These are phyloP conservation scores for Diaporthe sp. DNA, from an alignment of 2,329 filamentous ascomycete genomes.

Conservation along the genomic window DNA sequence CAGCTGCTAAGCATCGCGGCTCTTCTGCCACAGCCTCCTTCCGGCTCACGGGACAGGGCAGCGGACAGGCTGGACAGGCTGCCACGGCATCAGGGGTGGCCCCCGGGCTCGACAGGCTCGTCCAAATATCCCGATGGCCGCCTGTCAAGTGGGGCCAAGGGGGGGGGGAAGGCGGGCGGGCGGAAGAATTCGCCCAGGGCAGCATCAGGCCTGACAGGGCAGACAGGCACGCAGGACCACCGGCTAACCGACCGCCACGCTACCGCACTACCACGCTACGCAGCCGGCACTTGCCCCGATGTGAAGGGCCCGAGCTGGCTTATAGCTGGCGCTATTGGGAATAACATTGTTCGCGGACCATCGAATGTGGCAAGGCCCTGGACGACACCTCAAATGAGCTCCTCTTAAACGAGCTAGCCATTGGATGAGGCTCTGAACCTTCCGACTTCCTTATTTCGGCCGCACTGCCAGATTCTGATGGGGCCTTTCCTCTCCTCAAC, in stretches of 20 bases:
- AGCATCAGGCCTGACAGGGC: neutral
- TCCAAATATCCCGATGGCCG: slow-evolving; percentile 15
- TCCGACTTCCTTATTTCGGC: slow-evolving; percentile 21
- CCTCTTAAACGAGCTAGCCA: slow-evolving; percentile 20
- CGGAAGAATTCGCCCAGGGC: slow-evolving; percentile 34
- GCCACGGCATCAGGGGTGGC: neutral
- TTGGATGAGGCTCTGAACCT: slow-evolving; percentile 21
- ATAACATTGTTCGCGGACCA: slow-evolving; percentile 3
- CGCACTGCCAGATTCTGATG: slow-evolving; percentile 26
- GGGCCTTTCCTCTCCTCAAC: neutral
- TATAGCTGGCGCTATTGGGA: neutral
- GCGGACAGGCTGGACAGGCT: neutral
- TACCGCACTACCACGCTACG: neutral
- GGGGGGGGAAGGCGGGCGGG: slow-evolving; percentile 4
- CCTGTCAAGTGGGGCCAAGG: slow-evolving; percentile 28
- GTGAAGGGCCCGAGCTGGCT: neutral
- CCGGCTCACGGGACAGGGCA: slow-evolving; percentile 24
- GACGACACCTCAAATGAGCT: slow-evolving; percentile 24
- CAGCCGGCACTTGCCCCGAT: slow-evolving; percentile 30
- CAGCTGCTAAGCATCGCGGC: slow-evolving; percentile 30
- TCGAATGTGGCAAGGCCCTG: slow-evolving; percentile 15
- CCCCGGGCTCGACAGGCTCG: neutral
- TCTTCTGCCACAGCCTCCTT: slow-evolving; percentile 13
- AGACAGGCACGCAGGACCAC: neutral
- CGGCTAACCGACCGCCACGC: neutral